phyloP scores from a whole-genome alignment of 176 grass and related monocot genomes.

The Eragrostis curvula region DNA sequence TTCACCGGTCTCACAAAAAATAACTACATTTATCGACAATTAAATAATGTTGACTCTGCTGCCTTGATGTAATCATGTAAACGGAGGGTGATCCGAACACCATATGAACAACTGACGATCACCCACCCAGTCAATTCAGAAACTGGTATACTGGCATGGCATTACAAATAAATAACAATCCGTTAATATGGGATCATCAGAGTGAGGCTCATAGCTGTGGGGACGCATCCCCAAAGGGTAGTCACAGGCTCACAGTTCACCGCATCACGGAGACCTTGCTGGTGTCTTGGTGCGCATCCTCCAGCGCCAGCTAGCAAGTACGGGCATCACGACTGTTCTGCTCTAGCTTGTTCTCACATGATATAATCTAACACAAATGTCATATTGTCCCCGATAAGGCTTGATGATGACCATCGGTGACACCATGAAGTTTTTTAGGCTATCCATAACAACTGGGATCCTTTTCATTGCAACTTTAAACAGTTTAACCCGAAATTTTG shows the following conservation, averaged over 20 bases:
- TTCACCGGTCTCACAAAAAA: slow-evolving; percentile 17
- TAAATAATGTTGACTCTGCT: slow-evolving; percentile 27
- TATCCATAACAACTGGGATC: background rate
- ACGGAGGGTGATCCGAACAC: slow-evolving; percentile 39
- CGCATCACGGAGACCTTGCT: background rate
- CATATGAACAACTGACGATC: slow-evolving; percentile 46
- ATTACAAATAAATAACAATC: slow-evolving; percentile 33
- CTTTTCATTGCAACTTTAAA: background rate
- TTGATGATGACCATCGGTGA: slow-evolving; percentile 25
- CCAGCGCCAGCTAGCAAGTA: slow-evolving; percentile 32
- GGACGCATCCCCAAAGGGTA: slow-evolving; percentile 2
- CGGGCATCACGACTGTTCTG: slow-evolving; percentile 20
- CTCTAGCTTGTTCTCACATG: slow-evolving; percentile 41
- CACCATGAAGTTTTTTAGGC: slow-evolving; percentile 23
- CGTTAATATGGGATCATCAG: slow-evolving; percentile 35
- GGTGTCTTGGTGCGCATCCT: slow-evolving; percentile 24
- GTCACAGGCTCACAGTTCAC: slow-evolving; percentile 39
- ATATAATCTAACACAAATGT: slow-evolving; percentile 1
- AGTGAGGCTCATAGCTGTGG: slow-evolving; percentile 28
- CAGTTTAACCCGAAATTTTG: background rate
- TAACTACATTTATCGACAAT: slow-evolving; percentile 52
- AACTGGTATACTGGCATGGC: slow-evolving; percentile 27
- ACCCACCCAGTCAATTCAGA: slow-evolving; percentile 39
- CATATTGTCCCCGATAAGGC: background rate
- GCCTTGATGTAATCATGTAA: slow-evolving; percentile 16